phyloP scores from a whole-genome alignment of 1,284 basidiomycete species.

The Uromyces viciae-fabae region DNA sequence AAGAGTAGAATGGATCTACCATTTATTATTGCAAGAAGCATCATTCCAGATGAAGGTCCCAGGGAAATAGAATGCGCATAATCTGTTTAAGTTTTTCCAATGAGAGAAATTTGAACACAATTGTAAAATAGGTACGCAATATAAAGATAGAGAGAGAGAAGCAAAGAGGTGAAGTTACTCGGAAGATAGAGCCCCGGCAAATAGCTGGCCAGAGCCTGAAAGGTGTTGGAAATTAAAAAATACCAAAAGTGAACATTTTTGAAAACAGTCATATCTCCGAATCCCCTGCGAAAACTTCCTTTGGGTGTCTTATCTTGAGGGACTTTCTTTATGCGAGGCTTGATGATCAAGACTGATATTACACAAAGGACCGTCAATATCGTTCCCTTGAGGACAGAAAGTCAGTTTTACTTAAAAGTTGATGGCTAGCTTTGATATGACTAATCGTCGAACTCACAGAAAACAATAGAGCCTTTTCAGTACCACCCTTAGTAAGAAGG shows the following conservation, averaged over 20 bases:
- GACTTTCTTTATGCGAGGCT: background rate
- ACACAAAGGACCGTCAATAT: constrained; percentile 23
- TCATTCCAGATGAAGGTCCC: constrained; percentile 27
- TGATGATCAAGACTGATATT: constrained; percentile 8
- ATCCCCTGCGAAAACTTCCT: background rate
- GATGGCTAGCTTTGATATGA: background rate
- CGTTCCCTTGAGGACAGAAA: background rate
- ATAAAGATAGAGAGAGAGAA: too few species aligned
- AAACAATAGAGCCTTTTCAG: constrained; percentile 15
- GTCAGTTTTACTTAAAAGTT: background rate
- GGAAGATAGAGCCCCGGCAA: constrained; percentile 44
- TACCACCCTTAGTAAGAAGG: constrained; percentile 15
- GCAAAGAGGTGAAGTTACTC: background rate
- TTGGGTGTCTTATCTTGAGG: background rate
- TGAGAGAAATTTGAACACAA: too few species aligned
- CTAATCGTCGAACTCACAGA: background rate
- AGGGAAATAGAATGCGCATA: constrained; percentile 36
- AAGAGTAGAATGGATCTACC: background rate
- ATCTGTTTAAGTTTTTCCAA: background rate
- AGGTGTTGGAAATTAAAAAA: constrained; percentile 33
- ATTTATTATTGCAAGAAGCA: constrained; percentile 21
- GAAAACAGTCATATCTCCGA: constrained; percentile 28
- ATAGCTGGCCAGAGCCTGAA: constrained; percentile 35
- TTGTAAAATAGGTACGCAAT: too few species aligned
- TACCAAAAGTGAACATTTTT: constrained; percentile 29